Percentiles rank a stretch among this genome's conserved stretches.
Evolutionary conservation across 2,329 filamentous ascomycete species (phyloP).

Genomic region (Rhinocladiella mackenziei): DNA sequence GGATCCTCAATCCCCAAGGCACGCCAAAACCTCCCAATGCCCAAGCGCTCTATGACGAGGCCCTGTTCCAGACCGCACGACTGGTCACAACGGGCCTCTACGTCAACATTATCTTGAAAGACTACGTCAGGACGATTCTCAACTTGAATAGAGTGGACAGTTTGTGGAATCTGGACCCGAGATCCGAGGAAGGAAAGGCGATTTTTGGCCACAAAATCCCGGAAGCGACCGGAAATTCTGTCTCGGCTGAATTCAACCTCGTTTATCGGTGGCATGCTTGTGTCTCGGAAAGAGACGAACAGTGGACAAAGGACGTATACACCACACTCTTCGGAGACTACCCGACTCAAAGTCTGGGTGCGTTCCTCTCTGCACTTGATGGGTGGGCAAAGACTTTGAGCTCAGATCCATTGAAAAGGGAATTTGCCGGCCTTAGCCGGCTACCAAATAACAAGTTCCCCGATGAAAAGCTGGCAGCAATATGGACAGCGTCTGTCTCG

Average conservation of each 20-base stretch:
- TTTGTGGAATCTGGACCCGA: constrained; percentile 76
- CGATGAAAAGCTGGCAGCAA: constrained; percentile 71
- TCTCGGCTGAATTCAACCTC: constrained; percentile 82
- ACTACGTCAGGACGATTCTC: constrained; percentile 75
- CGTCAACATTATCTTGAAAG: constrained; percentile 72
- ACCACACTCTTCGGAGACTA: constrained; percentile 59
- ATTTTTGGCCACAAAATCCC: constrained; percentile 57
- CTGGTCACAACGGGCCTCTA: constrained; percentile 72
- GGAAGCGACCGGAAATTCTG: constrained; percentile 71
- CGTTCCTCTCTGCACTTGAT: constrained; percentile 60
- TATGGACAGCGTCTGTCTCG: constrained; percentile 65
- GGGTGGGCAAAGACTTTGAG: constrained; percentile 60
- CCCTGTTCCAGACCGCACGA: constrained; percentile 73
- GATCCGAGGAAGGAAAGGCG: constrained; percentile 61
- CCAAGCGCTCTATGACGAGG: constrained; percentile 64
- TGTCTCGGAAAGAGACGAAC: constrained; percentile 68
- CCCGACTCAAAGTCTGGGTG: constrained; percentile 50
- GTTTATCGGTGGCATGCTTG: constrained; percentile 84
- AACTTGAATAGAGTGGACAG: constrained; percentile 69
- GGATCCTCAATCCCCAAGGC: constrained; percentile 56
- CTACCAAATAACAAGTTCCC: constrained; percentile 63
- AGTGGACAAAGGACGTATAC: constrained; percentile 74
- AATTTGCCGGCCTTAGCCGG: constrained; percentile 64
- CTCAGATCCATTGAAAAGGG: constrained; percentile 63
- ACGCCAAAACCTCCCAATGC: constrained; percentile 51